A percentile compares a stretch with the other conserved stretches of the same genome.
These are phyloP conservation scores for Yarrowia alimentaria DNA, from an alignment of 805 yeast genomes.

Conservation along the genomic window DNA sequence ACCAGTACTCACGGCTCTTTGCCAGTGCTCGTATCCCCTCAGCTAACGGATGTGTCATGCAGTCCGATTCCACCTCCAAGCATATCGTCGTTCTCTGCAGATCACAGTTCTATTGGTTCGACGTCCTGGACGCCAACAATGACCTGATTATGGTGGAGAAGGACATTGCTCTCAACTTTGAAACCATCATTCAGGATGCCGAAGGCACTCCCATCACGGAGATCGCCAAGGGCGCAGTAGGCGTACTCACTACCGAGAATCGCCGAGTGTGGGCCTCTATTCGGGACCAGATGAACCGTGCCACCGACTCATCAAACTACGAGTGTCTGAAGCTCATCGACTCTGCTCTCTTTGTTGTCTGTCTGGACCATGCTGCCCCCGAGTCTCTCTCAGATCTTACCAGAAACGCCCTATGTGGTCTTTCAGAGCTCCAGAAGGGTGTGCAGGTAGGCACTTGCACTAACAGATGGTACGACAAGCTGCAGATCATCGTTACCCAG, in stretches of 20 bases:
- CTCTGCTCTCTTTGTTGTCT: slow-evolving; percentile 75
- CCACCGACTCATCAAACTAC: slow-evolving; percentile 49
- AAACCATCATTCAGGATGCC: slow-evolving; percentile 75
- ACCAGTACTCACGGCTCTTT: slow-evolving; percentile 81
- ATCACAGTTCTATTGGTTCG: slow-evolving; percentile 94
- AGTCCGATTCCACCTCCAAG: slow-evolving; percentile 68
- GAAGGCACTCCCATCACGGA: slow-evolving; percentile 50
- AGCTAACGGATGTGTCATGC: slow-evolving; percentile 77
- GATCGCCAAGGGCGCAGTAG: slow-evolving; percentile 74
- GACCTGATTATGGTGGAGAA: slow-evolving; percentile 71
- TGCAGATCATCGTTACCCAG: slow-evolving; percentile 80
- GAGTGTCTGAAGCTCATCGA: slow-evolving; percentile 76
- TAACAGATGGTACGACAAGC: slow-evolving; percentile 91
- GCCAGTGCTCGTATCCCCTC: slow-evolving; percentile 89
- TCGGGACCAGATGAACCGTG: slow-evolving; percentile 49
- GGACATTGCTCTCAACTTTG: slow-evolving; percentile 71
- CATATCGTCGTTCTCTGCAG: slow-evolving; percentile 80
- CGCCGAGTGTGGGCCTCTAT: slow-evolving; percentile 82
- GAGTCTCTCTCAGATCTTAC: slow-evolving; percentile 59
- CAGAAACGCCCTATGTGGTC: slow-evolving; percentile 85
- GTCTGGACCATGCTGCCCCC: slow-evolving; percentile 74
- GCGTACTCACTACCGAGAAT: slow-evolving; percentile 86
- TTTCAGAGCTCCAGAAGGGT: slow-evolving; percentile 73
- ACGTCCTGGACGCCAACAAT: slow-evolving; percentile 72
- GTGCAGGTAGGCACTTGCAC: slow-evolving; percentile 93